Conservation (phyloP, 208 protist genomes). For the Crithidia expoeki region DNA sequence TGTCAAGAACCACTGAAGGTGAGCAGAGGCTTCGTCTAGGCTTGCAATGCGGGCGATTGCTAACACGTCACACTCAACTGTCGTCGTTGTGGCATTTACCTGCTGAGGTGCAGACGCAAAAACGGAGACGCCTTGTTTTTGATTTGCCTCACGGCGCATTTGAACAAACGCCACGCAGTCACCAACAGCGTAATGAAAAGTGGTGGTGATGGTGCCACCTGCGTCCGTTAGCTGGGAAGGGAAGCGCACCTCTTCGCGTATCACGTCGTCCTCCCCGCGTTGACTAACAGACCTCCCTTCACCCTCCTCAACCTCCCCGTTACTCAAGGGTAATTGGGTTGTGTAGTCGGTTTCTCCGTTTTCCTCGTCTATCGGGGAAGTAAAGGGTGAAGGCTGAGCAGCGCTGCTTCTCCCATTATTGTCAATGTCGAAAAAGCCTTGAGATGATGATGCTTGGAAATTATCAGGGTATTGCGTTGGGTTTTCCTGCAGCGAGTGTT, state of each 20-base stretch:
- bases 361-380: too few species aligned
- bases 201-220: background rate
- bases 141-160: background rate
- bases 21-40: background rate
- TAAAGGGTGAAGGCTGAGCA: too few species aligned
- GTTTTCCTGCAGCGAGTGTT: too few species aligned
- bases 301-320: background rate
- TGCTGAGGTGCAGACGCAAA: background rate
- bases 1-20: constrained; percentile 30
- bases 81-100: background rate
- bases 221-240: background rate
- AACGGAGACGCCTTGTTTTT: background rate
- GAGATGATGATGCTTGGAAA: too few species aligned
- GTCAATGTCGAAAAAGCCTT: too few species aligned
- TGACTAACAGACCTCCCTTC: background rate
- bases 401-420: too few species aligned
- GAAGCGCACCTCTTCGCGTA: background rate
- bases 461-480: too few species aligned
- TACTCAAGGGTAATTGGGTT: background rate
- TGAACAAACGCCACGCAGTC: constrained; percentile 21
- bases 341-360: too few species aligned
- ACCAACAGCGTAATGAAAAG: background rate
- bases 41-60: constrained; percentile 20
- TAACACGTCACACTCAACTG: constrained; percentile 20
- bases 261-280: background rate